phyloP scores from a whole-genome alignment of 2,329 filamentous ascomycete species.

The Aspergillus aculeatus region DNA sequence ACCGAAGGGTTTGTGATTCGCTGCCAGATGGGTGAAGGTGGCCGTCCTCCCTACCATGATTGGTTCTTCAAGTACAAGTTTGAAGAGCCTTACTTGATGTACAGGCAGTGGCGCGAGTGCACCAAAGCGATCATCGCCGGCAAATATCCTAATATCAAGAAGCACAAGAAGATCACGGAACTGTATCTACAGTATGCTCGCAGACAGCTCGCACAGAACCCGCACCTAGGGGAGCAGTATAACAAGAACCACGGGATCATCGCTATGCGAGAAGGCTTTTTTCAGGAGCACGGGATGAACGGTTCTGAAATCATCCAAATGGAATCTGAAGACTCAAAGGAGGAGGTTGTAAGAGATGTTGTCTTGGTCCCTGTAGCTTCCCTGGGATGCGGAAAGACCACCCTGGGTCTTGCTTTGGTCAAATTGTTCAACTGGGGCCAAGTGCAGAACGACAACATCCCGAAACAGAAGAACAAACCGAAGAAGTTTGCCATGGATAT shows the following conservation, averaged over 20 bases:
- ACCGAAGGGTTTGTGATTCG: slow-evolving; percentile 97
- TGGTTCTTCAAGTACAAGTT: slow-evolving; percentile 99
- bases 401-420: slow-evolving; percentile 74
- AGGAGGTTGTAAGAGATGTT: slow-evolving; percentile 63
- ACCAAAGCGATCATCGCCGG: slow-evolving; percentile 84
- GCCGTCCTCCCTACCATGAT: slow-evolving; percentile 64
- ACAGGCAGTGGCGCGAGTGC: slow-evolving; percentile 96
- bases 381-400: slow-evolving; percentile 96
- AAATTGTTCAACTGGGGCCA: slow-evolving; percentile 90
- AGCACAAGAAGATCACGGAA: slow-evolving; percentile 85
- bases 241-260: slow-evolving; percentile 94
- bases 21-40: slow-evolving; percentile 64
- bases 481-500: slow-evolving; percentile 73
- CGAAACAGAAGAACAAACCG: slow-evolving; percentile 70
- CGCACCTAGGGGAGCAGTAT: slow-evolving; percentile 68
- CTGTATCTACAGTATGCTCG: slow-evolving; percentile 85
- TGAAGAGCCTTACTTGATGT: slow-evolving; percentile 98
- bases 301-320: slow-evolving; percentile 85
- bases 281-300: slow-evolving; percentile 77
- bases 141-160: slow-evolving; percentile 73
- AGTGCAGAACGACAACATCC: slow-evolving; percentile 95
- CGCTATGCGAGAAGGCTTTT: slow-evolving; percentile 79
- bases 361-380: slow-evolving; percentile 90
- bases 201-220: slow-evolving; percentile 67
- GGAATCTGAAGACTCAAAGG: slow-evolving; percentile 51